A percentile compares a stretch with the other conserved stretches of the same genome.
Evolutionary conservation across 805 yeast genomes (phyloP).

Genomic region (Blastobotrys attinorum): DNA sequence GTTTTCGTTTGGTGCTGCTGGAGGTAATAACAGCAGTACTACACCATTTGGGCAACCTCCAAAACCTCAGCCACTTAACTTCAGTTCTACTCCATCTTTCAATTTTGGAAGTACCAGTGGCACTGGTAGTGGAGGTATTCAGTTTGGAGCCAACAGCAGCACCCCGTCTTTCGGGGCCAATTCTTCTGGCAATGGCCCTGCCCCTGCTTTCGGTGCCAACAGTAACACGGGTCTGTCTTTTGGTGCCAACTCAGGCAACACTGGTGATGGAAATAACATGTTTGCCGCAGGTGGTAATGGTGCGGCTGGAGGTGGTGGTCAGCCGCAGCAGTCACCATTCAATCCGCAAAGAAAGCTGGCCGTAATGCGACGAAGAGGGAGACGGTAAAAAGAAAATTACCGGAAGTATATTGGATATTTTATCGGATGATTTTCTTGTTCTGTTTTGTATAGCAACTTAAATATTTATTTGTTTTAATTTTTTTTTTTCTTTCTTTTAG

Average conservation of each 20-base stretch:
- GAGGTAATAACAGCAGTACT: background rate
- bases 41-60: background rate
- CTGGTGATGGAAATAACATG: background rate
- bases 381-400: background rate
- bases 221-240: too few relatives aligned
- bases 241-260: too few relatives aligned
- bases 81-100: slow-evolving; percentile 1
- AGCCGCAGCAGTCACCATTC: slow-evolving; percentile 1
- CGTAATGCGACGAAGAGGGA: slow-evolving; percentile 3
- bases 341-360: slow-evolving; percentile 3
- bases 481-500: background rate
- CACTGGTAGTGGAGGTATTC: background rate
- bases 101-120: slow-evolving; percentile 1
- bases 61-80: background rate
- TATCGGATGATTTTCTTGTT: too few relatives aligned
- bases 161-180: background rate
- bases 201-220: slow-evolving; percentile 2
- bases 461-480: too few relatives aligned
- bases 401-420: too few relatives aligned
- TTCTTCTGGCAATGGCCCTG: background rate
- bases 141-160: background rate
- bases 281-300: background rate
- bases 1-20: slow-evolving; percentile 2
- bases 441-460: too few relatives aligned
- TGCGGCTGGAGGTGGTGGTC: background rate